A percentile compares a stretch with the other conserved stretches of the same genome.
phyloP scores from a whole-genome alignment of 176 grass and related monocot genomes.

The Oryza meyeriana region DNA sequence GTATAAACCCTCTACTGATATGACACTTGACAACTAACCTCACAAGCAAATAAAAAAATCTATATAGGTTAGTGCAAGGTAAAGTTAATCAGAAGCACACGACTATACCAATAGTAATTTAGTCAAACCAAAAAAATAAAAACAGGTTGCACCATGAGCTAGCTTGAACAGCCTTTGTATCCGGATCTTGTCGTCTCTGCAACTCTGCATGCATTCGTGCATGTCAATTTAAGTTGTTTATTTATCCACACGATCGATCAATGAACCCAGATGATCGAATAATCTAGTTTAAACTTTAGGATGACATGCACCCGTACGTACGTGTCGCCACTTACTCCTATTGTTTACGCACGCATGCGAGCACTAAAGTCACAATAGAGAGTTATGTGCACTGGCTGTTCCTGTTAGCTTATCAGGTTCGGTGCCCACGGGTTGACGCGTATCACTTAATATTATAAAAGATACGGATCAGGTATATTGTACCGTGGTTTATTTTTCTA shows the following conservation, averaged over 20 bases:
- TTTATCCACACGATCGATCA: conserved; percentile 6
- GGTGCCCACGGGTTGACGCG: background rate
- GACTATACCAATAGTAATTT: background rate
- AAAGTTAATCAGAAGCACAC: background rate
- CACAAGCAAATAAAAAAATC: no score
- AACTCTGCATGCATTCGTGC: background rate
- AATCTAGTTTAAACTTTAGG: background rate
- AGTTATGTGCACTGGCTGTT: background rate
- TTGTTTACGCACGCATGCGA: background rate
- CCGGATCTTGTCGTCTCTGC: conserved; percentile 54
- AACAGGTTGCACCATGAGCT: conserved; percentile 43
- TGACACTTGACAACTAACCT: background rate
- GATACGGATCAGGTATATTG: background rate
- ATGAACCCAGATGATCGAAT: background rate
- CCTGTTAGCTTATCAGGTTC: background rate
- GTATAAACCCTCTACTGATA: background rate
- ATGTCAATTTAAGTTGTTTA: background rate
- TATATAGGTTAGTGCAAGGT: background rate
- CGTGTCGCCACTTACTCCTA: background rate
- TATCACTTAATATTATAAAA: background rate
- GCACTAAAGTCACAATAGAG: background rate
- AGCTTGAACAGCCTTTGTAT: background rate
- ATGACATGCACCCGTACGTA: background rate
- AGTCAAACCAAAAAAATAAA: conserved; percentile 8
- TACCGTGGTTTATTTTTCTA: background rate